These are phyloP conservation scores for Trichoderma atrobrunneum DNA, from an alignment of 2,329 filamentous ascomycete species.

Conservation along the genomic window DNA sequence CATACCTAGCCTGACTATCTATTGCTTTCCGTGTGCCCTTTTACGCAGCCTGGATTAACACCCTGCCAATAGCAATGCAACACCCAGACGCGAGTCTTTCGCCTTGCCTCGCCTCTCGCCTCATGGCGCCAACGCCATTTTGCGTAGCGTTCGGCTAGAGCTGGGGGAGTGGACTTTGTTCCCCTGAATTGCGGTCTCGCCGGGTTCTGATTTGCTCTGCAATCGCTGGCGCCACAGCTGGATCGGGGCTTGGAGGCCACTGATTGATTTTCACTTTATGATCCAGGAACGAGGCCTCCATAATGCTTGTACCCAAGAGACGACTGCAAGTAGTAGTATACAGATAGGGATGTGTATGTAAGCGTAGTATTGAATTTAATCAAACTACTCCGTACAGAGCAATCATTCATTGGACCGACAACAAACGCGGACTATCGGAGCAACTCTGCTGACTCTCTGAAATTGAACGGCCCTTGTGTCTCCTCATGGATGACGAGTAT, in stretches of 20 bases:
- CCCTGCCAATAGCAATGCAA: not conserved
- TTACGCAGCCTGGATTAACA: not conserved
- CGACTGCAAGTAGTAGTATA: not conserved
- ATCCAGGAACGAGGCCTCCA: not conserved
- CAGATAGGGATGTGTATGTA: not conserved
- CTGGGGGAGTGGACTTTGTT: conserved; percentile 17
- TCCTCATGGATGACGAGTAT: not conserved
- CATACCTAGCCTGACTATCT: too few species aligned
- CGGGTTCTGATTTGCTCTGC: conserved; percentile 18
- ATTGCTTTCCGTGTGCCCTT: not conserved
- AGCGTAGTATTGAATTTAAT: not conserved
- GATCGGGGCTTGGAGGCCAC: not conserved
- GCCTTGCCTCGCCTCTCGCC: conserved; percentile 10
- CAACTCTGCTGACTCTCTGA: not conserved
- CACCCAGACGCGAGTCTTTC: conserved; percentile 1
- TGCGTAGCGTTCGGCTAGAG: conserved; percentile 11
- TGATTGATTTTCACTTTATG: not conserved
- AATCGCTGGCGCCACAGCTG: conserved; percentile 16
- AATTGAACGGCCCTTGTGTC: not conserved
- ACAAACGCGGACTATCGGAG: not conserved
- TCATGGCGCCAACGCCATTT: conserved; percentile 18
- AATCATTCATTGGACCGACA: not conserved
- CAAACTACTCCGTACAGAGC: not conserved
- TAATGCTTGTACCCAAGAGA: not conserved
- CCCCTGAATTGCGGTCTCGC: conserved; percentile 19